Evolutionary conservation across 495 filamentous ascomycete species (phyloP).

Genomic region (Penicillium goetzii): DNA sequence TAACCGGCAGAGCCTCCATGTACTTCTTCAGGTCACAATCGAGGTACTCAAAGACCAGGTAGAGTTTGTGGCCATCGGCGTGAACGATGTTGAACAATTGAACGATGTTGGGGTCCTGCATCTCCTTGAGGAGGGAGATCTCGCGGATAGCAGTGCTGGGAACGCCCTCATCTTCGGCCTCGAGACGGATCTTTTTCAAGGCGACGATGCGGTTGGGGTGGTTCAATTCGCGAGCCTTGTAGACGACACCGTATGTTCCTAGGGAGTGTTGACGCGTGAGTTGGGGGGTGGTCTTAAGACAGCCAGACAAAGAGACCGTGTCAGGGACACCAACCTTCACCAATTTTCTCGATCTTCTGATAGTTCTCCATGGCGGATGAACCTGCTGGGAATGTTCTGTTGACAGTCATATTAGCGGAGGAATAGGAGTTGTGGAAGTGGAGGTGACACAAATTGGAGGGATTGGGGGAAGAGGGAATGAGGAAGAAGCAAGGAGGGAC

Average conservation of each 20-base stretch:
- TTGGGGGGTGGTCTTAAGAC: constrained; percentile 1
- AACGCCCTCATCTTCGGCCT: constrained; percentile 96
- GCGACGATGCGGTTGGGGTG: constrained; percentile 84
- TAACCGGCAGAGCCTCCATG: constrained; percentile 94
- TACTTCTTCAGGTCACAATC: constrained; percentile 97
- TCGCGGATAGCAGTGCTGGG: constrained; percentile 96
- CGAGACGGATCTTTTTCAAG: constrained; percentile 97
- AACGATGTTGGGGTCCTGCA: constrained; percentile 95
- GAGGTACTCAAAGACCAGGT: constrained; percentile 93
- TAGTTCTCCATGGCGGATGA: constrained; percentile 86
- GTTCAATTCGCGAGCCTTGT: constrained; percentile 84
- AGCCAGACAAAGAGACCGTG: constrained; percentile 6
- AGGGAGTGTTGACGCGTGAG: constrained; percentile 23
- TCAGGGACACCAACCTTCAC: constrained; percentile 70
- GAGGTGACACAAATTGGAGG: constrained; percentile 19
- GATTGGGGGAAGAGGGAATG: constrained; percentile 19
- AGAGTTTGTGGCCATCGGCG: constrained; percentile 94
- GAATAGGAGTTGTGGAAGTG: constrained; percentile 5
- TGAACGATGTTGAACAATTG: constrained; percentile 92
- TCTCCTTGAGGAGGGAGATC: constrained; percentile 94
- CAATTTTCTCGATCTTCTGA: constrained; percentile 99
- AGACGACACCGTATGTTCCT: constrained; percentile 94
- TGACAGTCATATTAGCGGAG: constrained; percentile 15
- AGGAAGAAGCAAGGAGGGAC: constrained; percentile 3
- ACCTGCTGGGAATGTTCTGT: constrained; percentile 10